Evolutionary conservation across 441 rosid genomes (phyloP).

Genomic region (Arabidopsis lyrata): DNA sequence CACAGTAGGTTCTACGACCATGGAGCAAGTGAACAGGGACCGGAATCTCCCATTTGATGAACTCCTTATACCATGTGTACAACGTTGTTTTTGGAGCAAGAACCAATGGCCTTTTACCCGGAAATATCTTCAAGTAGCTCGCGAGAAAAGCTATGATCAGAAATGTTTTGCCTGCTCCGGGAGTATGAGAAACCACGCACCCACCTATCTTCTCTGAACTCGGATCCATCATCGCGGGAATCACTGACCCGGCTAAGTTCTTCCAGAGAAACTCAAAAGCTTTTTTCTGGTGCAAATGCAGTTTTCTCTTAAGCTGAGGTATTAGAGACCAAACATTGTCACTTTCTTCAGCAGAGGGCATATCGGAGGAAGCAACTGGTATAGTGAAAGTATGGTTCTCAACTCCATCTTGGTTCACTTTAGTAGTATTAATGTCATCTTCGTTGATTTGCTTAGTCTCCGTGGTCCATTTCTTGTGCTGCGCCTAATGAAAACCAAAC

Average conservation of each 20-base stretch:
- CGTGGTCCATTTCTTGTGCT: constrained; percentile 51
- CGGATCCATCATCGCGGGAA: constrained; percentile 65
- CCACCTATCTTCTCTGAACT: constrained; percentile 71
- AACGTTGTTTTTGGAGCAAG: constrained; percentile 97
- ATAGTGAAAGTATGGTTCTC: constrained; percentile 46
- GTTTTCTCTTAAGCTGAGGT: constrained; percentile 70
- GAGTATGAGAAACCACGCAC: constrained; percentile 88
- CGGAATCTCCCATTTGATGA: constrained; percentile 89
- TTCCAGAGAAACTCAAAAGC: constrained; percentile 94
- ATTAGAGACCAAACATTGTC: constrained; percentile 83
- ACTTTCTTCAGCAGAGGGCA: constrained; percentile 50
- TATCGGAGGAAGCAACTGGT: constrained; percentile 42
- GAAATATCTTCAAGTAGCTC: constrained; percentile 91
- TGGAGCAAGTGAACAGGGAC: constrained; percentile 90
- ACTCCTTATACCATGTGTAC: constrained; percentile 97
- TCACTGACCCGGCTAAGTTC: constrained; percentile 77
- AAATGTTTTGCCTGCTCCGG: constrained; percentile 95
- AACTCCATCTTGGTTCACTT: constrained; percentile 52
- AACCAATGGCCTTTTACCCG: constrained; percentile 83
- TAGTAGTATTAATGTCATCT: constrained; percentile 46
- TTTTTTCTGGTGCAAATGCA: constrained; percentile 78
- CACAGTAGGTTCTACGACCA: constrained; percentile 74
- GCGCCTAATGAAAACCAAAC: constrained; percentile 51
- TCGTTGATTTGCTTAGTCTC: constrained; percentile 48
- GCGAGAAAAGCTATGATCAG: constrained; percentile 89